These are phyloP conservation scores for Geotrichum ghanense DNA, from an alignment of 805 yeast species.

Conservation along the genomic window DNA sequence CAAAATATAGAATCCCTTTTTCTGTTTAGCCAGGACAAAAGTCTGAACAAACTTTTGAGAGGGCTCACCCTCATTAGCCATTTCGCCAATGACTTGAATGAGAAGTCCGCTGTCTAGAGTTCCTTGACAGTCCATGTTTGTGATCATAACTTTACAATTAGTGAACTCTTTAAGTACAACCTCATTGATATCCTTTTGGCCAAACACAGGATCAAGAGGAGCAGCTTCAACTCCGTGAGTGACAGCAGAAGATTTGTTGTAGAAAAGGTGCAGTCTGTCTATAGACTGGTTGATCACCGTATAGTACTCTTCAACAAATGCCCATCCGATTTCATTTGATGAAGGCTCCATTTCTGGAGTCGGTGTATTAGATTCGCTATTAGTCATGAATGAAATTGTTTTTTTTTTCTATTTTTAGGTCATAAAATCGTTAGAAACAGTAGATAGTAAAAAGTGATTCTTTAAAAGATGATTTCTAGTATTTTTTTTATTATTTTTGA, in stretches of 20 bases:
- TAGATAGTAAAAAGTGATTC: too few species aligned
- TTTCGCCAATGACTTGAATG: conserved; percentile 31
- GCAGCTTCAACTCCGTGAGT: conserved; percentile 30
- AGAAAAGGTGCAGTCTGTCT: conserved; percentile 24
- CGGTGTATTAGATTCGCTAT: background rate
- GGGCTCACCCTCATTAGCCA: conserved; percentile 23
- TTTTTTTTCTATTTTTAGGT: background rate
- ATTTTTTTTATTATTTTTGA: too few species aligned
- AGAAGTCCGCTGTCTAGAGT: conserved; percentile 24
- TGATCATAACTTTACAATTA: conserved; percentile 27
- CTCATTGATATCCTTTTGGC: conserved; percentile 24
- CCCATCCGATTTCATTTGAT: conserved; percentile 25
- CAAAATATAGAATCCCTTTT: conserved; percentile 24
- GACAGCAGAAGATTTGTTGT: conserved; percentile 25
- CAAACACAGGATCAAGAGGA: conserved; percentile 16
- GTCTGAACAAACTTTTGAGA: conserved; percentile 30
- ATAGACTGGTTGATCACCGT: conserved; percentile 25
- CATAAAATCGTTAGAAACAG: too few species aligned
- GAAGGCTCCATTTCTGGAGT: background rate
- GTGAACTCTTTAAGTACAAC: conserved; percentile 21
- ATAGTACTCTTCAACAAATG: conserved; percentile 31
- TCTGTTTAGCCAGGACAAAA: conserved; percentile 26
- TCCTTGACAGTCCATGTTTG: conserved; percentile 28
- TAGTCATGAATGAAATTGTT: background rate
- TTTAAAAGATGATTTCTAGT: too few species aligned